Conservation (phyloP, 345 rosid genomes). For the Orychophragmus violaceus region DNA sequence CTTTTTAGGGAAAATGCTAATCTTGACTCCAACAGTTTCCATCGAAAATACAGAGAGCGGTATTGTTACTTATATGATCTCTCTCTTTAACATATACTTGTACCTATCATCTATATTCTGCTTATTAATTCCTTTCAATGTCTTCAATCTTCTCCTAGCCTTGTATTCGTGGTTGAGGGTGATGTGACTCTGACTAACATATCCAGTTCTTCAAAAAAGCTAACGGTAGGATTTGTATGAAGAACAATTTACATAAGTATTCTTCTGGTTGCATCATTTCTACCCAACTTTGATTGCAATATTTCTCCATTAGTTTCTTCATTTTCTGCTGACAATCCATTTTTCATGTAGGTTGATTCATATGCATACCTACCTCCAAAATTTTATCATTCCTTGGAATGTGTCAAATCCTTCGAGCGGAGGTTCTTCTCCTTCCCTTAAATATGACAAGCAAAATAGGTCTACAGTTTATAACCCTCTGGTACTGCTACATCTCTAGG, state of each 20-base stretch:
- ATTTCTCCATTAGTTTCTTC: neutral
- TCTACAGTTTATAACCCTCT: neutral
- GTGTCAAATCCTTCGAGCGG: constrained; percentile 54
- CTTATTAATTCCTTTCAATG: neutral
- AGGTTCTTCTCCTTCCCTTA: constrained; percentile 42
- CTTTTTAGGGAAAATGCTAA: too few relatives aligned
- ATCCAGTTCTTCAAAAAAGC: constrained; percentile 35
- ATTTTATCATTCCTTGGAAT: constrained; percentile 49
- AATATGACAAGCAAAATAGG: neutral
- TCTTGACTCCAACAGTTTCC: too few relatives aligned
- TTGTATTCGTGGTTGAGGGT: constrained; percentile 80
- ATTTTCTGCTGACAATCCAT: constrained; percentile 2
- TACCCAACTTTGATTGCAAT: neutral
- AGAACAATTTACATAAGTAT: neutral
- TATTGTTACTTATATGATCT: constrained; percentile 12
- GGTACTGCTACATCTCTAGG: constrained; percentile 33
- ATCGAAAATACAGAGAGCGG: constrained; percentile 64
- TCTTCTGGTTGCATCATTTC: neutral
- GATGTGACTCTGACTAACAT: constrained; percentile 43
- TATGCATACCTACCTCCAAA: constrained; percentile 83
- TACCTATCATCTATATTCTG: constrained; percentile 2
- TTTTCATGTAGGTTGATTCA: constrained; percentile 63
- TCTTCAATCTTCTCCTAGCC: constrained; percentile 36
- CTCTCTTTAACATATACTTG: neutral
- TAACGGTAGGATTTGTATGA: constrained; percentile 42